Base-by-base conservation (phyloP, 31 red algal species). In the Bonnemaisonia californica region DNA sequence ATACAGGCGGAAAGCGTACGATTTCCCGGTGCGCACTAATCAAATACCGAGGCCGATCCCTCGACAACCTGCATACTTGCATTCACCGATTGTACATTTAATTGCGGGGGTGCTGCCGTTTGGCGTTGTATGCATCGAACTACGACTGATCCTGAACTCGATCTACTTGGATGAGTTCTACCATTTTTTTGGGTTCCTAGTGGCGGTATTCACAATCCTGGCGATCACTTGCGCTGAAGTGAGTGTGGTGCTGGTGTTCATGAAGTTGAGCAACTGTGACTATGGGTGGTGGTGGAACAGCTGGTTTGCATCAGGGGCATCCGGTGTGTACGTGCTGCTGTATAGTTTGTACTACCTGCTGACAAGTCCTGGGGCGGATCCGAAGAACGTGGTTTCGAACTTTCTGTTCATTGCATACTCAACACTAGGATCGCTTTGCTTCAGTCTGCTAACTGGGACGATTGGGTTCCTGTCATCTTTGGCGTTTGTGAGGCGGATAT, bases 11-110 rank as follows among this genome's bases (percentile, higher is more conserved):
- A 88, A 82, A 37, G 72, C 55, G 16, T 90, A 93, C 36, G 91
- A 92, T 36, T 93, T 97, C 57, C 95, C 95, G 1, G 89, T 90
- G 54, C 95, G 95, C 9, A 97, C 89, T 33, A 97, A 97, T 82
- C 83, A 93, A 61, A 97, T 97, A 69, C 95, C 95, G 5, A 62
- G 94, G 8, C 89, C 85, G 3, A 87, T 97, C 34, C 94, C 94
- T 16, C 62, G 54, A 54, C 85, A 92, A 60, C 94, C 94, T 18
- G 40, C 39, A 30, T 92, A 80, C 76, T 71, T 88, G 37, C 63
- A 54, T n/a, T 54, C 94, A 54, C 85, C 85, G 26, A 68, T 54
- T 57, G 71, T 82, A 9, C 80, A 85, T 39, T 37, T 87, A 40
- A 23, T 85, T 5, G 73, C 80, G 18, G 95, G 95, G 33, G 47